Percentiles rank a stretch among this genome's conserved stretches.
Evolutionary conservation across 768 basidiomycete species (phyloP).

Genomic region (Lepiota brunneoincarnata): DNA sequence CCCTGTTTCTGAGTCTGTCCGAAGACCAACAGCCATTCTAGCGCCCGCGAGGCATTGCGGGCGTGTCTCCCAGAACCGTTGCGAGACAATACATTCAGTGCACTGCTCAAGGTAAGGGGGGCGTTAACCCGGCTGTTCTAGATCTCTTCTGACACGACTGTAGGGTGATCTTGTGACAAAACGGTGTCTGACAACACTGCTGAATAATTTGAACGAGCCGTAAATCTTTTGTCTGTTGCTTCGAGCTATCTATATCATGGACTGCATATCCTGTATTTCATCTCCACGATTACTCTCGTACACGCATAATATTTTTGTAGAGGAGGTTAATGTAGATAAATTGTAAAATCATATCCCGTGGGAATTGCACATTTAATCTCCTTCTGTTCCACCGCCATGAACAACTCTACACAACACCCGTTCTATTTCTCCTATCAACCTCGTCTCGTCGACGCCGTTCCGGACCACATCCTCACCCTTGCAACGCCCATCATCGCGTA

Average conservation of each 20-base stretch:
- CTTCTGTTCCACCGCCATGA: not conserved
- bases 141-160: constrained; percentile 16
- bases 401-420: constrained; percentile 27
- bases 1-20: not conserved
- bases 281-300: constrained; percentile 5
- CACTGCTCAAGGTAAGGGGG: constrained; percentile 75
- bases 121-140: not conserved
- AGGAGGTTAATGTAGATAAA: constrained; percentile 8
- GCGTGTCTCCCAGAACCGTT: constrained; percentile 96
- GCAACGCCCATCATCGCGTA: constrained; percentile 77
- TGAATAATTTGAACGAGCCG: constrained; percentile 83
- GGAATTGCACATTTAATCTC: constrained; percentile 15
- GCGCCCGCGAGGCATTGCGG: constrained; percentile 92
- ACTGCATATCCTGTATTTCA: constrained; percentile 13
- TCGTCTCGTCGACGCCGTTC: constrained; percentile 50
- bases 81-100: constrained; percentile 89
- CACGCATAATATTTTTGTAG: constrained; percentile 9
- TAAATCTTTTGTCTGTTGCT: constrained; percentile 24
- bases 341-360: constrained; percentile 12
- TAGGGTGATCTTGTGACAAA: constrained; percentile 99
- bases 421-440: constrained; percentile 53
- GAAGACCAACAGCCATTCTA: constrained; percentile 27
- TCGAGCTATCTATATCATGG: constrained; percentile 12
- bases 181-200: constrained; percentile 84
- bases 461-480: constrained; percentile 72